These are phyloP conservation scores for Ophiostoma montium DNA, from an alignment of 2,329 filamentous ascomycete species.

Conservation along the genomic window DNA sequence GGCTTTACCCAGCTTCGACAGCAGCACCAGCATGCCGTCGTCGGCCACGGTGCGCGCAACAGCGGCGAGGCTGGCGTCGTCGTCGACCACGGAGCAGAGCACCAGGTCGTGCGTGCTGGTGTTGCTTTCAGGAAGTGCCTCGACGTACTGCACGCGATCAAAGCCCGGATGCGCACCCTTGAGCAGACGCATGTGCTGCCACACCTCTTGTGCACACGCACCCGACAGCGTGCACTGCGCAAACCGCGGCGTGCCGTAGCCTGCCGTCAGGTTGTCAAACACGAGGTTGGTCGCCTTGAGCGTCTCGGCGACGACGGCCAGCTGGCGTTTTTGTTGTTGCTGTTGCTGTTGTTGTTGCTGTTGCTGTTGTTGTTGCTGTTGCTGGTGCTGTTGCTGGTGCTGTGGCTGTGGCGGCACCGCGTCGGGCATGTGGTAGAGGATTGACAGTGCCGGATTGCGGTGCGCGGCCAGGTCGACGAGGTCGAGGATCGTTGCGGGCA, in stretches of 20 bases:
- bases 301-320: conserved; percentile 13
- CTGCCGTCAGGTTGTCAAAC: conserved; percentile 17
- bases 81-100: background rate
- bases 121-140: background rate
- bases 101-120: background rate
- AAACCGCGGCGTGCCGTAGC: conserved; percentile 20
- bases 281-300: conserved; percentile 13
- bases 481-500: conserved; percentile 13
- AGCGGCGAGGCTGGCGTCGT: background rate
- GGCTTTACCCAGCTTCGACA: background rate
- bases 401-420: too few species aligned
- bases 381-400: background rate
- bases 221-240: conserved; percentile 21
- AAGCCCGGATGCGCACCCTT: background rate
- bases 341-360: too few species aligned
- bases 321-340: background rate
- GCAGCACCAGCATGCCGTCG: conserved; percentile 7
- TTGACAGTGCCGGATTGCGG: conserved; percentile 24
- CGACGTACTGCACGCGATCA: conserved; percentile 4
- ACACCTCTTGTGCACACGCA: background rate
- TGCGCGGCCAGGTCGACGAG: conserved; percentile 23
- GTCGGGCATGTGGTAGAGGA: conserved; percentile 22
- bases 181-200: conserved; percentile 1
- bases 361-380: too few species aligned
- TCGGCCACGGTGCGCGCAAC: background rate